A percentile compares a stretch with the other conserved stretches of the same genome.
Conservation (phyloP, 2,329 filamentous ascomycete genomes). For the Capronia americana region DNA sequence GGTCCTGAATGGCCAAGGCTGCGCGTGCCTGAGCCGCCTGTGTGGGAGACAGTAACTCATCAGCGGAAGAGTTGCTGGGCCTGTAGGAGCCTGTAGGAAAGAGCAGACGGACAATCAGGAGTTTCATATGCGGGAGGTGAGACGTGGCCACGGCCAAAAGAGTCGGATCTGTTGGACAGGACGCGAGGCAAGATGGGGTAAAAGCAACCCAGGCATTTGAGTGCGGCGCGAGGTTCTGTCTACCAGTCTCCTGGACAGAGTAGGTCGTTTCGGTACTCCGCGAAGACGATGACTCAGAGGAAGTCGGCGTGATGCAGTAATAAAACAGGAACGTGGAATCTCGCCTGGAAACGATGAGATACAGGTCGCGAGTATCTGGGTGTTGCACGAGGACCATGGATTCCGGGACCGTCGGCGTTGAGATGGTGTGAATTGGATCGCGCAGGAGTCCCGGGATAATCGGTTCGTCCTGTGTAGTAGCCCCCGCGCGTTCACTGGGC, state of each 20-base stretch:
- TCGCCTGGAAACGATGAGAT: constrained; percentile 61
- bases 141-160: constrained; percentile 67
- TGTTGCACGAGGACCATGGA: constrained; percentile 61
- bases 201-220: constrained; percentile 68
- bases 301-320: constrained; percentile 48
- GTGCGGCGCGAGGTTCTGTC: constrained; percentile 67
- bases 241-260: constrained; percentile 55
- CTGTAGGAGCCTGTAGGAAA: constrained; percentile 50
- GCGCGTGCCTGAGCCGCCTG: constrained; percentile 33
- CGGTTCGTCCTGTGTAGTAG: constrained; percentile 17
- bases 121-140: constrained; percentile 66
- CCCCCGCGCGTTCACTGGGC: background rate
- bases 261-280: constrained; percentile 30
- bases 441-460: constrained; percentile 44
- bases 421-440: constrained; percentile 52
- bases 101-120: constrained; percentile 64
- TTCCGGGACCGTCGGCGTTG: constrained; percentile 62
- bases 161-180: constrained; percentile 61
- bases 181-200: constrained; percentile 63
- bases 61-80: constrained; percentile 10
- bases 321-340: constrained; percentile 67
- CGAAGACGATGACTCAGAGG: constrained; percentile 29
- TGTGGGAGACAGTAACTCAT: constrained; percentile 22
- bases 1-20: constrained; percentile 54
- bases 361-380: constrained; percentile 53